These are phyloP conservation scores for Pulveroboletus frians DNA, from an alignment of 768 basidiomycete genomes.

Conservation along the genomic window DNA sequence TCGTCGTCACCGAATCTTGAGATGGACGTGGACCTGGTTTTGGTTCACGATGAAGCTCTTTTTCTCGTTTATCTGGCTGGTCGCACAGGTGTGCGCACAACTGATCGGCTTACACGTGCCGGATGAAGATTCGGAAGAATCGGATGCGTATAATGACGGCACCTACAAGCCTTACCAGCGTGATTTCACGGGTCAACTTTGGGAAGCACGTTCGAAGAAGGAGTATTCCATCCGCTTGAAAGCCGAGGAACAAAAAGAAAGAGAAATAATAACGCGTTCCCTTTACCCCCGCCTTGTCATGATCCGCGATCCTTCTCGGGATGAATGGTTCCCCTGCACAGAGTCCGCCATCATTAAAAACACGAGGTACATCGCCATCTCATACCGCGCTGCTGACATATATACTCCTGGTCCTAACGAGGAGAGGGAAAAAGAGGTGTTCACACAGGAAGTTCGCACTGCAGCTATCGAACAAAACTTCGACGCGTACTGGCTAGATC, in stretches of 20 bases:
- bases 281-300: constrained; percentile 12
- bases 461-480: background rate
- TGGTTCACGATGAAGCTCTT: constrained; percentile 7
- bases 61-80: constrained; percentile 6
- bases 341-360: constrained; percentile 3
- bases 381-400: constrained; percentile 11
- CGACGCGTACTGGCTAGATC: constrained; percentile 17
- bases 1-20: background rate
- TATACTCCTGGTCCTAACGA: background rate
- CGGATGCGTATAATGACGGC: background rate
- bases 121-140: background rate
- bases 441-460: constrained; percentile 6
- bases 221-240: constrained; percentile 10
- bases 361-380: constrained; percentile 13
- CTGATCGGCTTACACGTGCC: too few relatives aligned
- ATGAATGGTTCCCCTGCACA: constrained; percentile 5
- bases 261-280: constrained; percentile 5
- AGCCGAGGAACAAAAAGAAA: background rate
- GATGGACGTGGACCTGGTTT: constrained; percentile 8
- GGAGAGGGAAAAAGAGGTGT: background rate
- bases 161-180: constrained; percentile 1
- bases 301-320: background rate
- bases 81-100: background rate
- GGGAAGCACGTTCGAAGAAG: constrained; percentile 19
- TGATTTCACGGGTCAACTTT: constrained; percentile 13